Evolutionary conservation across 1,284 basidiomycete genomes (phyloP), one percentile per base, ranked within the genome.

Genomic region (Tilletia setariae): DNA sequence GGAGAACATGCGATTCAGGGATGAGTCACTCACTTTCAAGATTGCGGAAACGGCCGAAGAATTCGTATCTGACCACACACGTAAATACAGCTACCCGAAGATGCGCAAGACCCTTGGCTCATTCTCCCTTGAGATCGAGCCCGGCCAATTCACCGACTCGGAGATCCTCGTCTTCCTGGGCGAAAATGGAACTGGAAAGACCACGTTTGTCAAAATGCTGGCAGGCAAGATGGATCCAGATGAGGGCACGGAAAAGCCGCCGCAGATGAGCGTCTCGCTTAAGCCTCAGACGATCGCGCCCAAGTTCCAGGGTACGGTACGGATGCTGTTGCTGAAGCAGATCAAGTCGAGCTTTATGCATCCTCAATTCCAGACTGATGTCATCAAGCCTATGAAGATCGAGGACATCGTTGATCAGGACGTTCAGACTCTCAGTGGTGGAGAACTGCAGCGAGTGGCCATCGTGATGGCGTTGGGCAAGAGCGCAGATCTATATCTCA

Each of bases 281-380:
- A 82, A 82, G 72, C 80, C 80, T 8, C 80, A 82, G 72, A 82
- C 78, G 47, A 82, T 82, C 56, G 79, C 80, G 32, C 80, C 80
- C 70, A 82, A 82, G 74, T 82, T 81, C 79, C 74, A 77, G 66
- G 80, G 80, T 25, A 80, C 80, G 11, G 80, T 82, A 43, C 78
- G 79, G 44, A 80, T 80, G 80, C 74, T 82, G 43, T 69, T 82
- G 69, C 70, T 82, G 68, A 82, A 82, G 77, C 79, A 80, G 70
- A 81, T 82, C 78, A 82, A 82, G 74, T 70, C 74, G 1, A 75
- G 79, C 8, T 82, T 81, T 63, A 79, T 82, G 79, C 80, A 82
- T 67, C 80, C 80, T 11, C 80, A 82, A 68, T 82, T 82, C 80
- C 79, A 82, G 74, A 81, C 79, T 21, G 80, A 82, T 67, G 80